Percentiles rank a stretch among this genome's conserved stretches.
Evolutionary conservation across 225 moss, liverwort and hornwort species (phyloP).

Genomic region (Anthoceros angustus): DNA sequence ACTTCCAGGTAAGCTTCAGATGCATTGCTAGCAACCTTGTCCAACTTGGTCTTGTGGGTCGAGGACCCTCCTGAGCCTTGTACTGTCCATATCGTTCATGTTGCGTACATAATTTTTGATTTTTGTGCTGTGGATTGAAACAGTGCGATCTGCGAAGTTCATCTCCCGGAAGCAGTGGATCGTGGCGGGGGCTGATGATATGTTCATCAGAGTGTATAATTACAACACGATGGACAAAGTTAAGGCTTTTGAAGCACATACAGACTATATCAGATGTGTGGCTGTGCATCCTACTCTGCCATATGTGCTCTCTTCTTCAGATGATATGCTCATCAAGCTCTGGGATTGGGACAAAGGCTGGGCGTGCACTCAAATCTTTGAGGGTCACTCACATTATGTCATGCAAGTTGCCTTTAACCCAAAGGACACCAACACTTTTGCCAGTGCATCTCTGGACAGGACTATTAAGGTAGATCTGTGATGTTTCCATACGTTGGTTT

Average conservation of each 20-base stretch:
- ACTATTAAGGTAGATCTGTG: conserved; percentile 30
- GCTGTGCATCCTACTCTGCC: conserved; percentile 91
- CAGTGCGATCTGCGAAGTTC: conserved; percentile 95
- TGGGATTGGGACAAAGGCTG: conserved; percentile 99
- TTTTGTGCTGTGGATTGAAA: neutral
- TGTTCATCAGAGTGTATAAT: conserved; percentile 91
- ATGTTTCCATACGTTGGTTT: neutral
- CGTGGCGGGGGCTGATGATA: conserved; percentile 73
- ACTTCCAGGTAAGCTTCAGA: conserved; percentile 47
- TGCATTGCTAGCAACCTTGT: neutral
- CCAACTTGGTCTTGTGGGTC: neutral
- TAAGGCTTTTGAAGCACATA: conserved; percentile 94
- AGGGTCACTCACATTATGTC: conserved; percentile 98
- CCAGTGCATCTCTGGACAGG: conserved; percentile 51
- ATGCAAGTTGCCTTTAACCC: conserved; percentile 98
- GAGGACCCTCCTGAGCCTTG: neutral
- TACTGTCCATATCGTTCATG: neutral
- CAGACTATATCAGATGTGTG: conserved; percentile 88
- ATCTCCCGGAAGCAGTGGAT: conserved; percentile 98
- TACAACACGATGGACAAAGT: conserved; percentile 99
- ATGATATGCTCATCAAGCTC: conserved; percentile 99
- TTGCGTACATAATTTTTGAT: neutral
- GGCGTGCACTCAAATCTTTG: conserved; percentile 91
- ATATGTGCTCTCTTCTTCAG: conserved; percentile 91
- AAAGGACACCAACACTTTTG: conserved; percentile 62